Percentiles rank a stretch among this genome's conserved stretches.
Conservation (phyloP, 768 basidiomycete species). For the Leccinellum rugosiceps region DNA sequence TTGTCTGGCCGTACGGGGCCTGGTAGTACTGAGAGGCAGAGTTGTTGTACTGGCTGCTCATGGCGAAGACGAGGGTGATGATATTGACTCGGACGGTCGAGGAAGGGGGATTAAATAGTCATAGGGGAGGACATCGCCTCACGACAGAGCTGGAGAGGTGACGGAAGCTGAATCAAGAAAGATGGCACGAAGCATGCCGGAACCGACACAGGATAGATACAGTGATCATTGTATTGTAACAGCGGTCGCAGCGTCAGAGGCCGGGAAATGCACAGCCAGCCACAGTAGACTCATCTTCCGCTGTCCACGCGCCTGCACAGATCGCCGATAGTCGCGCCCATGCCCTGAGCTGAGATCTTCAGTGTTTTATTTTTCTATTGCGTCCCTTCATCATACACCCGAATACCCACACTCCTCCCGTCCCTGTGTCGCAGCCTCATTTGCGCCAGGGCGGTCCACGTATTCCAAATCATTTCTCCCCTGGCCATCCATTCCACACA, state of each 20-base stretch:
- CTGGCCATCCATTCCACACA: neutral
- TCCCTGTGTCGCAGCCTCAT: constrained; percentile 7
- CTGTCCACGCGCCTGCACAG: constrained; percentile 1
- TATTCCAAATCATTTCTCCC: neutral
- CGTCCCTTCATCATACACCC: neutral
- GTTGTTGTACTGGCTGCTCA: constrained; percentile 27
- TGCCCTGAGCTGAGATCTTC: neutral
- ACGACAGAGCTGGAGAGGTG: constrained; percentile 11
- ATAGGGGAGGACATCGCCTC: constrained; percentile 26
- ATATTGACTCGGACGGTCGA: neutral
- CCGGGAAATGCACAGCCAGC: constrained; percentile 19
- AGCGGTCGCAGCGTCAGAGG: constrained; percentile 9
- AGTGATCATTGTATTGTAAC: constrained; percentile 15
- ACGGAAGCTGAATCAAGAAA: constrained; percentile 21
- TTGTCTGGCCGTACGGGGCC: constrained; percentile 17
- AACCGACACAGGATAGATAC: constrained; percentile 27
- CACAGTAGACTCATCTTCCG: constrained; percentile 4
- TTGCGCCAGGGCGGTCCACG: constrained; percentile 5
- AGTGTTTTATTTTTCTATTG: neutral
- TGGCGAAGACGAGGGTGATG: constrained; percentile 8
- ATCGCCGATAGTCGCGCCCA: neutral
- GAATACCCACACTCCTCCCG: neutral
- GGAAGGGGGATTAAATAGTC: constrained; percentile 26
- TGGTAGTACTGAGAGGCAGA: constrained; percentile 14
- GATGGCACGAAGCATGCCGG: constrained; percentile 21